Percentiles rank a stretch among this genome's conserved stretches.
Evolutionary conservation across 2,329 filamentous ascomycete species (phyloP).

Genomic region (Shiraia bambusicola): DNA sequence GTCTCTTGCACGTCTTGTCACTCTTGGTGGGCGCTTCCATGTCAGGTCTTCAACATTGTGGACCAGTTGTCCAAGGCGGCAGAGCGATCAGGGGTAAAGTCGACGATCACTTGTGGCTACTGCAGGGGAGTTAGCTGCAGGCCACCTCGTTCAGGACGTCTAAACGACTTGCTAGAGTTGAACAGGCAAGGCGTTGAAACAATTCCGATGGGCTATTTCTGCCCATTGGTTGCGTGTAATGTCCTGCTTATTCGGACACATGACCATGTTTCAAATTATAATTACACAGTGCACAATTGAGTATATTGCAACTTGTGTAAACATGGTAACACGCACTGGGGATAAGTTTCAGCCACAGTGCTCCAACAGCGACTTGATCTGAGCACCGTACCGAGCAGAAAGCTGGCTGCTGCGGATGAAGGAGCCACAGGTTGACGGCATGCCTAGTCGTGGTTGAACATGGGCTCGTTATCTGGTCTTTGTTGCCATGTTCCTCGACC

Average conservation of each 20-base stretch:
- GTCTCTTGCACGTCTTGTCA: constrained; percentile 5
- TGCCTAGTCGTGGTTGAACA: constrained; percentile 12
- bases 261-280: constrained; percentile 25
- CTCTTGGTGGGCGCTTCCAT: constrained; percentile 17
- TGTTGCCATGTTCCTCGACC: constrained; percentile 19
- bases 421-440: constrained; percentile 16
- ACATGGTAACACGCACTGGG: constrained; percentile 14
- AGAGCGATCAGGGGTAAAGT: constrained; percentile 24
- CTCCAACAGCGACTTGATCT: constrained; percentile 17
- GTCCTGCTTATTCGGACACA: constrained; percentile 13
- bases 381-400: constrained; percentile 3
- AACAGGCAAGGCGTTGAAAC: constrained; percentile 12
- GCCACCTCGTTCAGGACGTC: constrained; percentile 19
- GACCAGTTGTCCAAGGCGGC: constrained; percentile 15
- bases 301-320: constrained; percentile 15
- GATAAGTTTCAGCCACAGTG: constrained; percentile 18
- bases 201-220: constrained; percentile 3
- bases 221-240: constrained; percentile 15
- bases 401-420: constrained; percentile 15
- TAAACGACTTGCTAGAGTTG: constrained; percentile 16
- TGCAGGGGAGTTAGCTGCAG: constrained; percentile 22
- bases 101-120: constrained; percentile 21
- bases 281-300: constrained; percentile 15
- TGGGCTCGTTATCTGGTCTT: constrained; percentile 7
- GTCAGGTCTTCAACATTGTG: constrained; percentile 16